Conservation (phyloP, 169 alveolate genomes). For the Babesia bigemina region DNA sequence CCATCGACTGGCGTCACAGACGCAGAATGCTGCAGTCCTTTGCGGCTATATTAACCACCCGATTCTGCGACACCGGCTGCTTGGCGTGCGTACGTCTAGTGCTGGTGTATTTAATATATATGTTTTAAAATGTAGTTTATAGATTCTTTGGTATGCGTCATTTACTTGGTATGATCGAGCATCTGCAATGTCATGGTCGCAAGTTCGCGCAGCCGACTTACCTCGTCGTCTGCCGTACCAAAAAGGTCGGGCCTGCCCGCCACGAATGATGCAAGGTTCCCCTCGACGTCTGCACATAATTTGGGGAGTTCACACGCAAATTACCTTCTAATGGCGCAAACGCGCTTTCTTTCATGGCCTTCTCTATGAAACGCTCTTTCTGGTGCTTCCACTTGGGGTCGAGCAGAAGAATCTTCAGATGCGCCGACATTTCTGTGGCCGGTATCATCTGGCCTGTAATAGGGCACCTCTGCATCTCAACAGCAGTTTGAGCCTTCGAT, state of each 20-base stretch:
- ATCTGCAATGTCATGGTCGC: background rate
- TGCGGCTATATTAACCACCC: too few species aligned
- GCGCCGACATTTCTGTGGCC: conserved; percentile 90
- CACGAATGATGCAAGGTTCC: conserved; percentile 85
- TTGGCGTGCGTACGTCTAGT: too few species aligned
- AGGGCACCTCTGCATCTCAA: conserved; percentile 91
- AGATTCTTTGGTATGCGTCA: too few species aligned
- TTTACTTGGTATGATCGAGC: background rate
- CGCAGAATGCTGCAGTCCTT: too few species aligned
- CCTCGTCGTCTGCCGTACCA: conserved; percentile 90
- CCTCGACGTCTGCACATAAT: conserved; percentile 76
- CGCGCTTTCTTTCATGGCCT: conserved; percentile 87
- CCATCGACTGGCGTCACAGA: background rate
- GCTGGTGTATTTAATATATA: too few species aligned
- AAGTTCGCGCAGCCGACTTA: background rate
- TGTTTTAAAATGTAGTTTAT: too few species aligned
- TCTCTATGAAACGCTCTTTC: conserved; percentile 83
- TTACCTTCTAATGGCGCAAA: conserved; percentile 82
- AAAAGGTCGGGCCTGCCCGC: conserved; percentile 89
- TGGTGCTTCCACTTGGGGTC: conserved; percentile 97
- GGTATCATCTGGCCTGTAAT: conserved; percentile 92
- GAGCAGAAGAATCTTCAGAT: conserved; percentile 89
- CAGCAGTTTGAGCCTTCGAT: conserved; percentile 70
- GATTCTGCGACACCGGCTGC: too few species aligned
- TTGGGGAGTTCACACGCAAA: background rate